Conservation (phyloP, 169 alveolate genomes). For the Plasmodium berghei region DNA sequence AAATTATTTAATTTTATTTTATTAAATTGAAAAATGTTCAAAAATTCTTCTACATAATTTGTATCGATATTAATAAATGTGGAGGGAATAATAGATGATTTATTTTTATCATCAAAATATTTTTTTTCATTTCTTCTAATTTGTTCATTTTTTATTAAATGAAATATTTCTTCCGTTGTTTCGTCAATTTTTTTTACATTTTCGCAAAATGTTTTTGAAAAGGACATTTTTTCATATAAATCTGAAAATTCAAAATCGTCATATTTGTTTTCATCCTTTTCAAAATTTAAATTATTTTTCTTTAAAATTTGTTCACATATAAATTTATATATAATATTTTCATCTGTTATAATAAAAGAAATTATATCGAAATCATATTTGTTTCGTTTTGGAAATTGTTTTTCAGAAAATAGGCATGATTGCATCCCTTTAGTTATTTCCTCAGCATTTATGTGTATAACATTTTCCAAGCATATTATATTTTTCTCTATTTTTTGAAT, state of each 20-base stretch:
- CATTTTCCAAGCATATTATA: neutral
- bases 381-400: neutral
- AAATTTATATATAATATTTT: slow-evolving; percentile 37
- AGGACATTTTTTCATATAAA: slow-evolving; percentile 50
- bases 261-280: slow-evolving; percentile 1
- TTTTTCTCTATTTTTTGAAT: neutral
- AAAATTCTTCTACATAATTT: slow-evolving; percentile 20
- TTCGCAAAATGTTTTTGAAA: slow-evolving; percentile 15
- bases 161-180: slow-evolving; percentile 13
- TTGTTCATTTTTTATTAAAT: neutral
- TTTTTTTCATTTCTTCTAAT: neutral
- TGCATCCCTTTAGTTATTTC: neutral
- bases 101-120: neutral
- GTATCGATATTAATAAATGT: slow-evolving; percentile 3
- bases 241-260: neutral
- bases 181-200: slow-evolving; percentile 6
- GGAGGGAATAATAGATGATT: neutral
- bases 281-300: slow-evolving; percentile 12
- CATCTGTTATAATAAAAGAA: slow-evolving; percentile 23
- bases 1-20: slow-evolving; percentile 9
- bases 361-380: neutral
- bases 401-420: neutral
- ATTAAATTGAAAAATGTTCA: slow-evolving; percentile 40
- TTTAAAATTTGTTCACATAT: slow-evolving; percentile 19
- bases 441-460: slow-evolving; percentile 8